These are phyloP conservation scores for Venturia aucupariae DNA, from an alignment of 2,329 filamentous ascomycete species.

Conservation along the genomic window DNA sequence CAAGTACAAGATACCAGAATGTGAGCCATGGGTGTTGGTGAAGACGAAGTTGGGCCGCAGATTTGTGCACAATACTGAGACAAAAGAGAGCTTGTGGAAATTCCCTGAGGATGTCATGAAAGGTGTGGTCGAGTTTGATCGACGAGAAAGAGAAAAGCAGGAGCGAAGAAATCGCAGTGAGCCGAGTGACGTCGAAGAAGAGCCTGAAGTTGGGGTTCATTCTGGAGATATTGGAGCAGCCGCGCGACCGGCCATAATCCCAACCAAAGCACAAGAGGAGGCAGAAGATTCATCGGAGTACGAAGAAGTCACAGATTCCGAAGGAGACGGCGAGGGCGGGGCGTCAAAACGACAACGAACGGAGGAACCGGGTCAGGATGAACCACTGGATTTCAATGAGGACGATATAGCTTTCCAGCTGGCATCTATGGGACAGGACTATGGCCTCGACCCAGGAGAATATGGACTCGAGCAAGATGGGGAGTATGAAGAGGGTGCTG, in stretches of 20 bases:
- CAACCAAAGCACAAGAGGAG: conserved; percentile 19
- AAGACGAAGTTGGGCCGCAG: conserved; percentile 81
- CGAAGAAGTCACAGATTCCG: conserved; percentile 60
- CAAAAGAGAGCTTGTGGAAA: conserved; percentile 88
- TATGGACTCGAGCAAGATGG: conserved; percentile 53
- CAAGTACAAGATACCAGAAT: conserved; percentile 68
- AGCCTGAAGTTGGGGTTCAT: background rate
- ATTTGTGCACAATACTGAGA: conserved; percentile 82
- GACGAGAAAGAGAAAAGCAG: conserved; percentile 61
- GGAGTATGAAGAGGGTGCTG: conserved; percentile 60
- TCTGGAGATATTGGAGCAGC: conserved; percentile 15
- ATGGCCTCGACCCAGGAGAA: conserved; percentile 66
- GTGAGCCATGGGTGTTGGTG: conserved; percentile 84
- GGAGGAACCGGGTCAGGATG: conserved; percentile 34
- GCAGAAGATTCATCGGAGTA: conserved; percentile 52
- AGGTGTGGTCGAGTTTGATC: conserved; percentile 58
- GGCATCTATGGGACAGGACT: conserved; percentile 79
- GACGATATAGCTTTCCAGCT: conserved; percentile 92
- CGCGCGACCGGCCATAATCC: background rate
- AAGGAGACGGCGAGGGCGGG: conserved; percentile 42
- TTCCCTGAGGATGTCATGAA: conserved; percentile 81
- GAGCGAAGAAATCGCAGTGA: conserved; percentile 41
- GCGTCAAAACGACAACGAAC: conserved; percentile 41
- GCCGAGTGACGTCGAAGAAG: conserved; percentile 22
- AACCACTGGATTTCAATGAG: conserved; percentile 72